Evolutionary conservation across 1,139 yeast genomes (phyloP).

Genomic region (Pneumocystis oryctolagi): DNA sequence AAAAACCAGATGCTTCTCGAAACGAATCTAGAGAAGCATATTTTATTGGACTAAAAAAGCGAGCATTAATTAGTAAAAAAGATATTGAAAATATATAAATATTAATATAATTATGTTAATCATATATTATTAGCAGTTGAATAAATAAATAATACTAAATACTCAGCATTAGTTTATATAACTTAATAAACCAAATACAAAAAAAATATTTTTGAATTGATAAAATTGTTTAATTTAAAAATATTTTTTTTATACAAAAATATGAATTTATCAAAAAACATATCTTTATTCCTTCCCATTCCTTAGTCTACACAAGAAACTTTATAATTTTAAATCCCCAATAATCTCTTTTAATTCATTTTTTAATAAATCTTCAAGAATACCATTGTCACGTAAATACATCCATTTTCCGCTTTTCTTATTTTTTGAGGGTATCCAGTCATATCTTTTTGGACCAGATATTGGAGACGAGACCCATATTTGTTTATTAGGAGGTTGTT

Average conservation of each 20-base stretch:
- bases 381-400: constrained; percentile 26
- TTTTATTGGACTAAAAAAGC: constrained; percentile 47
- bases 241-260: not conserved
- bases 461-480: constrained; percentile 85
- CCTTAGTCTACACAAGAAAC: not conserved
- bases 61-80: constrained; percentile 17
- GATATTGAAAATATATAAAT: not conserved
- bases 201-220: too few relatives aligned
- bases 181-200: too few relatives aligned
- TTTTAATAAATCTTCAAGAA: constrained; percentile 26
- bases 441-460: constrained; percentile 67
- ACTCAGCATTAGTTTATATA: too few relatives aligned
- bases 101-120: not conserved
- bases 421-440: constrained; percentile 16
- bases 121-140: too few relatives aligned
- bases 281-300: not conserved
- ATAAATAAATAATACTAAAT: too few relatives aligned
- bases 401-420: constrained; percentile 27
- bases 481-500: constrained; percentile 88
- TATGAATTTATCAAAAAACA: not conserved
- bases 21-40: constrained; percentile 53
- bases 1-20: constrained; percentile 48
- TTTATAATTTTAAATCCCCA: not conserved
- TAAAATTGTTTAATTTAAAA: too few relatives aligned
- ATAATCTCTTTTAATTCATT: constrained; percentile 18